These are phyloP conservation scores for Abrus precatorius DNA, from an alignment of 306 rosid species.

Conservation along the genomic window DNA sequence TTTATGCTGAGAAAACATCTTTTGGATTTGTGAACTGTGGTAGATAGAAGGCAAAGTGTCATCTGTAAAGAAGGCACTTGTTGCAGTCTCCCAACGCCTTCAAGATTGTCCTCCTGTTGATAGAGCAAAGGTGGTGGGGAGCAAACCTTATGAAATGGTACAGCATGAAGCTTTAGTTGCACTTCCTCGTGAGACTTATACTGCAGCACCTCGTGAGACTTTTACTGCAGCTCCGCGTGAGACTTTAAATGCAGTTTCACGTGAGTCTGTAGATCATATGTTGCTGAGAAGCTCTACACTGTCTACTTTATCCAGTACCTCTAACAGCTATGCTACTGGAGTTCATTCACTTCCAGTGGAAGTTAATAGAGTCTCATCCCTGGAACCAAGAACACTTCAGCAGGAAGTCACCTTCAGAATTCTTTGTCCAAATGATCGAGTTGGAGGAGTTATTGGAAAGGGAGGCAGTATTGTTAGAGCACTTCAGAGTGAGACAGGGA, in stretches of 20 bases:
- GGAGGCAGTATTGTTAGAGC: constrained; percentile 84
- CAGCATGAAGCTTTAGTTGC: constrained; percentile 50
- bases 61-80: constrained; percentile 85
- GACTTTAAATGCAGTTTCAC: constrained; percentile 41
- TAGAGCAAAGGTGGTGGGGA: constrained; percentile 60
- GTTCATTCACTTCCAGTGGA: constrained; percentile 67
- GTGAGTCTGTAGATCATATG: constrained; percentile 61
- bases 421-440: constrained; percentile 82
- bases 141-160: constrained; percentile 68
- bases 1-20: constrained; percentile 32
- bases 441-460: constrained; percentile 96
- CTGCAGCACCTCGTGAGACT: constrained; percentile 47
- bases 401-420: constrained; percentile 83
- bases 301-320: constrained; percentile 64
- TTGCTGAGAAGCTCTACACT: constrained; percentile 60
- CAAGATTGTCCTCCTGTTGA: constrained; percentile 73
- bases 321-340: constrained; percentile 68
- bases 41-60: constrained; percentile 93
- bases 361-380: constrained; percentile 63
- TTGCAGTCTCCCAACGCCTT: constrained; percentile 81
- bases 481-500: constrained; percentile 94
- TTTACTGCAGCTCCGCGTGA: constrained; percentile 51
- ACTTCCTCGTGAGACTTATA: constrained; percentile 44
- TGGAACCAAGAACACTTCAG: constrained; percentile 57
- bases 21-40: constrained; percentile 44